These are phyloP conservation scores for Calycina herbarum DNA, from an alignment of 2,329 filamentous ascomycete species.

Conservation along the genomic window DNA sequence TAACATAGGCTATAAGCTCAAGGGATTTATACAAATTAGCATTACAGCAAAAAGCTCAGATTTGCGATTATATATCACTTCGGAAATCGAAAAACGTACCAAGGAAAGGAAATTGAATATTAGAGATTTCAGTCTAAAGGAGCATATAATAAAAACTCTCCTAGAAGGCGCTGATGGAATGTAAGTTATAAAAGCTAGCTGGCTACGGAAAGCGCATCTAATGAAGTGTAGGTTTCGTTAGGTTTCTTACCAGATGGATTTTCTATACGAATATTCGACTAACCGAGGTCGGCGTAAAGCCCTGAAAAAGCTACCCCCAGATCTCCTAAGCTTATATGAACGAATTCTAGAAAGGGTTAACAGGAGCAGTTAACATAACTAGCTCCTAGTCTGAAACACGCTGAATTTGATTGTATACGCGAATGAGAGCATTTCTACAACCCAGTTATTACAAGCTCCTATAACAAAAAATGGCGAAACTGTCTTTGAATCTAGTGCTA, in stretches of 20 bases:
- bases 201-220: background rate
- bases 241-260: conserved; percentile 38
- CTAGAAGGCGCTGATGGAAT: conserved; percentile 28
- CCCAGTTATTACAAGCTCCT: conserved; percentile 26
- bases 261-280: conserved; percentile 31
- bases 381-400: conserved; percentile 23
- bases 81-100: conserved; percentile 18
- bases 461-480: conserved; percentile 17
- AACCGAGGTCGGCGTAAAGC: conserved; percentile 30
- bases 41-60: conserved; percentile 24
- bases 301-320: conserved; percentile 30
- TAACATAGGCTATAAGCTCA: conserved; percentile 16
- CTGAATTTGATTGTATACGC: conserved; percentile 24
- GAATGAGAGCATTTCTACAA: conserved; percentile 2
- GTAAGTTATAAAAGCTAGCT: conserved; percentile 13
- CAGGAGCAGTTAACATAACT: conserved; percentile 18
- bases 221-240: conserved; percentile 33
- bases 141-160: conserved; percentile 23
- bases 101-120: conserved; percentile 14
- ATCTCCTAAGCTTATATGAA: conserved; percentile 31
- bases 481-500: conserved; percentile 16
- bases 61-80: conserved; percentile 16
- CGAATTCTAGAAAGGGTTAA: conserved; percentile 32
- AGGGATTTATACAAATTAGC: background rate
- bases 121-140: conserved; percentile 17